Evolutionary conservation across 1,284 basidiomycete genomes (phyloP).

Genomic region (Ceratobasidium theobromae): DNA sequence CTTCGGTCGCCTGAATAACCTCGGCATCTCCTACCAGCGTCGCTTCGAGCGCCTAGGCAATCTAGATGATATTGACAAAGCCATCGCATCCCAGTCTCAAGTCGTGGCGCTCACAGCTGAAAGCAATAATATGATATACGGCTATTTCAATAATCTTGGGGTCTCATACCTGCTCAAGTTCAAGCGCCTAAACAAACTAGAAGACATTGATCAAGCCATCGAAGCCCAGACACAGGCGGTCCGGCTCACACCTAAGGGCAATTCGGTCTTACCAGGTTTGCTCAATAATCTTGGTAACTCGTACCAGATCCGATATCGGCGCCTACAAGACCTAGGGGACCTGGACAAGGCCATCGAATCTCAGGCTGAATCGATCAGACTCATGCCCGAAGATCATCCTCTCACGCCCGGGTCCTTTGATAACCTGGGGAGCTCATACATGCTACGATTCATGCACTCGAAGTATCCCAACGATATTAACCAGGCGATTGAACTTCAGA

Average conservation of each 20-base stretch:
- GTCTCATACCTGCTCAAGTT: neutral
- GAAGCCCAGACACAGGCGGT: neutral
- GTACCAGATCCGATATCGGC: neutral
- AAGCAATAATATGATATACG: too few relatives aligned
- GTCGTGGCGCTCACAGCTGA: too few relatives aligned
- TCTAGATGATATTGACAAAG: neutral
- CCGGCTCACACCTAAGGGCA: neutral
- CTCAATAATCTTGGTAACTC: neutral
- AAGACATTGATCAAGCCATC: neutral
- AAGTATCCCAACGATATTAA: neutral
- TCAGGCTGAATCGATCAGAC: neutral
- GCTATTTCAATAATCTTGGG: neutral
- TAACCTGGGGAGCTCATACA: neutral
- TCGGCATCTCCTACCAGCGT: neutral
- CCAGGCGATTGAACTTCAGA: neutral
- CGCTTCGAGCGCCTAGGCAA: neutral
- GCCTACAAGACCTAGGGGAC: neutral
- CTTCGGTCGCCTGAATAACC: neutral
- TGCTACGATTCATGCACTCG: neutral
- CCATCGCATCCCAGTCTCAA: neutral
- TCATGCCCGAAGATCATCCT: neutral
- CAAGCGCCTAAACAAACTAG: neutral
- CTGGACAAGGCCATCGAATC: neutral
- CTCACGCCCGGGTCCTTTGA: neutral
- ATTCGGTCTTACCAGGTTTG: neutral